Conservation (phyloP, 164 flowering plant genomes). For the Vitis labrusca region DNA sequence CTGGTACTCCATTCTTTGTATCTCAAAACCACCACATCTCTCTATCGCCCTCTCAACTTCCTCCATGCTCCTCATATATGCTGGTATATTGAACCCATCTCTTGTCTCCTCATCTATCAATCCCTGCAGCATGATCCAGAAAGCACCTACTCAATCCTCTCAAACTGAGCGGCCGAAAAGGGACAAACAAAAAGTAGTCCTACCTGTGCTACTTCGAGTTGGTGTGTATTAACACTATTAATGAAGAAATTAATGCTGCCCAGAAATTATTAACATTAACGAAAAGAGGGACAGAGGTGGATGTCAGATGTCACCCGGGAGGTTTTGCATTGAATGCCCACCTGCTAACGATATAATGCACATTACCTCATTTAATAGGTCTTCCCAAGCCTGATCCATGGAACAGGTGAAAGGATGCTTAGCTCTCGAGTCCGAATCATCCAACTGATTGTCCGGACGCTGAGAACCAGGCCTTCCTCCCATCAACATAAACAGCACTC, state of each 20-base stretch:
- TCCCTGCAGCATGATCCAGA: constrained; percentile 16
- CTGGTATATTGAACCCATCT: constrained; percentile 45
- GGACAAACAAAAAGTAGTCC: no score
- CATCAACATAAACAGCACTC: constrained; percentile 39
- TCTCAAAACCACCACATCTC: constrained; percentile 37
- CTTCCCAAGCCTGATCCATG: constrained; percentile 53
- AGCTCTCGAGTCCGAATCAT: constrained; percentile 40
- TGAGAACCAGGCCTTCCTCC: constrained; percentile 30
- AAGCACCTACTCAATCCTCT: no score
- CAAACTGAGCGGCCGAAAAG: no score
- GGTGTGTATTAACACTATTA: no score
- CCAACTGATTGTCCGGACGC: constrained; percentile 33
- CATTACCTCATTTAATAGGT: constrained; percentile 36
- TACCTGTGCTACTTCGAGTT: no score
- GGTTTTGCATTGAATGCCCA: constrained; percentile 19
- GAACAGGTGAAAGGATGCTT: constrained; percentile 43
- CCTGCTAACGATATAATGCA: background rate
- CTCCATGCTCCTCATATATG: constrained; percentile 40
- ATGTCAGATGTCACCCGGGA: background rate
- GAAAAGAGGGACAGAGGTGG: no score
- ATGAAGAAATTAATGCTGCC: no score
- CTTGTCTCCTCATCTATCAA: constrained; percentile 34
- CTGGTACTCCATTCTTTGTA: constrained; percentile 33
- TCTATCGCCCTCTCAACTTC: constrained; percentile 36
- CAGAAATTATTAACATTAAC: no score